Conservation (phyloP, 208 protist species). For the Trypanosoma avium region DNA sequence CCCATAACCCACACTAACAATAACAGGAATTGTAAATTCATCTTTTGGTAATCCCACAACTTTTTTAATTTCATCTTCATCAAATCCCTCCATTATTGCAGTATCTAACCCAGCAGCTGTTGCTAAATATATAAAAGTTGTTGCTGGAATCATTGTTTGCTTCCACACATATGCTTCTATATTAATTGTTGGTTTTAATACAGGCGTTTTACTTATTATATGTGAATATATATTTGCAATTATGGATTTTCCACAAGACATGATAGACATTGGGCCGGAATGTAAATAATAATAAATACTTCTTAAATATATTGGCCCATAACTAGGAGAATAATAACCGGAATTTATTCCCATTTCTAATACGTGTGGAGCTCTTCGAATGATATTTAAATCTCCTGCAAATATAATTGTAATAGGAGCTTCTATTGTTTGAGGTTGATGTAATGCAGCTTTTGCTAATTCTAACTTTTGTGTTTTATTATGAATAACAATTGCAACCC, state of each 20-base stretch:
- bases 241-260: too few species aligned
- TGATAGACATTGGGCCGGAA: slow-evolving; percentile 59
- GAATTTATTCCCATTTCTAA: slow-evolving; percentile 64
- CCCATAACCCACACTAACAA: slow-evolving; percentile 75
- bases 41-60: slow-evolving; percentile 65
- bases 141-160: slow-evolving; percentile 84
- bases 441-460: slow-evolving; percentile 57
- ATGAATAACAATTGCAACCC: slow-evolving; percentile 81
- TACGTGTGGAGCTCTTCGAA: slow-evolving; percentile 58
- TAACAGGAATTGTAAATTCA: slow-evolving; percentile 76
- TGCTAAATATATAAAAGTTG: slow-evolving; percentile 67
- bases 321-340: slow-evolving; percentile 46
- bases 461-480: slow-evolving; percentile 31
- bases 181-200: slow-evolving; percentile 68
- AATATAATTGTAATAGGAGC: slow-evolving; percentile 79
- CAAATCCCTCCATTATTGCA: slow-evolving; percentile 84
- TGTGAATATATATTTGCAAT: too few species aligned
- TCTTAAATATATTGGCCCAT: slow-evolving; percentile 55
- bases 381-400: slow-evolving; percentile 63
- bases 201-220: too few species aligned
- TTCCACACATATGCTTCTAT: slow-evolving; percentile 85
- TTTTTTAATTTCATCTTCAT: slow-evolving; percentile 67
- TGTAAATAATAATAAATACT: slow-evolving; percentile 77
- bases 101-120: slow-evolving; percentile 66
- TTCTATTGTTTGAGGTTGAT: slow-evolving; percentile 66